Evolutionary conservation across 495 filamentous ascomycete genomes (phyloP).

Genomic region (Penicillium cinerascens): DNA sequence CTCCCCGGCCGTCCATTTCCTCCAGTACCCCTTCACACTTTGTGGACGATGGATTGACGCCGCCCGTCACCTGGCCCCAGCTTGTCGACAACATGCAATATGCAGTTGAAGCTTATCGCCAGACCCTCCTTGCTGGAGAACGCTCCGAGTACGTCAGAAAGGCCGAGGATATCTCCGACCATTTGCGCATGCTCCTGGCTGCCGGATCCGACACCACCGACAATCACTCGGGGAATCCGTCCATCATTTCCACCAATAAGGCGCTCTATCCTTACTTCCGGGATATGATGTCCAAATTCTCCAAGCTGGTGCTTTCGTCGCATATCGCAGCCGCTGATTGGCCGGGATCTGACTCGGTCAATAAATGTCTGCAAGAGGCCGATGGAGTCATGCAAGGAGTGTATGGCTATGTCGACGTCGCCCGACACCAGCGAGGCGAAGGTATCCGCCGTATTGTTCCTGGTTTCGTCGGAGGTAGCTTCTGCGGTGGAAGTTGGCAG

Average conservation of each 20-base stretch:
- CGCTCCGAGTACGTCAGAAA: slow-evolving; percentile 86
- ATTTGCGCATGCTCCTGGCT: slow-evolving; percentile 86
- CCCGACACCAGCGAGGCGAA: slow-evolving; percentile 84
- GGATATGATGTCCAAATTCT: slow-evolving; percentile 99
- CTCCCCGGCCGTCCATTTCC: slow-evolving; percentile 47
- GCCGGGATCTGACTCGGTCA: slow-evolving; percentile 77
- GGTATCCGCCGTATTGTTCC: slow-evolving; percentile 85
- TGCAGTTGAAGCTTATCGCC: slow-evolving; percentile 81
- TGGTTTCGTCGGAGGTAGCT: slow-evolving; percentile 83
- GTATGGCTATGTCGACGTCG: slow-evolving; percentile 93
- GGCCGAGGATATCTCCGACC: slow-evolving; percentile 96
- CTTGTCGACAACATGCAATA: slow-evolving; percentile 87
- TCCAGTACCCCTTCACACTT: slow-evolving; percentile 73
- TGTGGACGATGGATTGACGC: slow-evolving; percentile 74
- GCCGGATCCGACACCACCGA: slow-evolving; percentile 96
- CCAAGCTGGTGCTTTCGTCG: slow-evolving; percentile 95
- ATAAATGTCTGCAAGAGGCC: slow-evolving; percentile 93
- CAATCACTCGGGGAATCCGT: slow-evolving; percentile 96
- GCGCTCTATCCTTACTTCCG: slow-evolving; percentile 94
- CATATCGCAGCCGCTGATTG: slow-evolving; percentile 96
- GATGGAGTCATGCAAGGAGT: slow-evolving; percentile 92
- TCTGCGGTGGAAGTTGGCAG: slow-evolving; percentile 84
- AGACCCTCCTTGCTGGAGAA: slow-evolving; percentile 73
- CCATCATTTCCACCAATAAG: slow-evolving; percentile 98
- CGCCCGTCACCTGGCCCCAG: slow-evolving; percentile 79